Evolutionary conservation across 2,329 filamentous ascomycete genomes (phyloP).

Genomic region (Stachybotrys echinatus): DNA sequence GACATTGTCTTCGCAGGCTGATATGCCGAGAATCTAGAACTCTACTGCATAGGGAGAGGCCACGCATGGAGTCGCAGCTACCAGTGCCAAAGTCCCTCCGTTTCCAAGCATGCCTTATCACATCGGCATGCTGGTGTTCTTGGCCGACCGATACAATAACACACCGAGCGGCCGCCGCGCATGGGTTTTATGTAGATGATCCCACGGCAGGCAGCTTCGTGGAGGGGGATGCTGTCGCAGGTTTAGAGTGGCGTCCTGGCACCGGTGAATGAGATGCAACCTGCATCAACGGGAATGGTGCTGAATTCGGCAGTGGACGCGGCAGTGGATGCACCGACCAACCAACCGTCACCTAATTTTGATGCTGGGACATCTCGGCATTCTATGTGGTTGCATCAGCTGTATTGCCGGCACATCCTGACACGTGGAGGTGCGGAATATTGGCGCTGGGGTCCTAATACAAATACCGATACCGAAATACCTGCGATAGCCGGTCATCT

Average conservation of each 20-base stretch:
- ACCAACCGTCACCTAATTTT: not conserved
- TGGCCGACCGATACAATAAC: no score
- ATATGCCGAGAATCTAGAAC: not conserved
- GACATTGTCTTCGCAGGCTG: not conserved
- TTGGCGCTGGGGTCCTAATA: not conserved
- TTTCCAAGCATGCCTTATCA: no score
- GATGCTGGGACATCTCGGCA: not conserved
- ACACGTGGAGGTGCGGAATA: not conserved
- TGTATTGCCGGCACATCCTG: not conserved
- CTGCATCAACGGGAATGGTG: not conserved
- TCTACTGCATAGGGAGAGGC: no score
- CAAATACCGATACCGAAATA: not conserved
- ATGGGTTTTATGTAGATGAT: not conserved
- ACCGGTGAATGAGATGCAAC: not conserved
- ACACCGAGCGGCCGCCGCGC: not conserved
- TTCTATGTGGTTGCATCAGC: not conserved
- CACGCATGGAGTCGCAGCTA: no score
- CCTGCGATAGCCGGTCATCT: not conserved
- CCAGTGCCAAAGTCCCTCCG: no score
- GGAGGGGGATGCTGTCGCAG: not conserved
- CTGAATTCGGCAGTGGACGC: not conserved
- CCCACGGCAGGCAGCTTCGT: not conserved
- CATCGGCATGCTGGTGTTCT: no score
- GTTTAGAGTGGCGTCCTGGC: not conserved
- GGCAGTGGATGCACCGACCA: not conserved